Base-by-base conservation (phyloP, 2,329 filamentous ascomycete species). In the Aschersonia sp. region DNA sequence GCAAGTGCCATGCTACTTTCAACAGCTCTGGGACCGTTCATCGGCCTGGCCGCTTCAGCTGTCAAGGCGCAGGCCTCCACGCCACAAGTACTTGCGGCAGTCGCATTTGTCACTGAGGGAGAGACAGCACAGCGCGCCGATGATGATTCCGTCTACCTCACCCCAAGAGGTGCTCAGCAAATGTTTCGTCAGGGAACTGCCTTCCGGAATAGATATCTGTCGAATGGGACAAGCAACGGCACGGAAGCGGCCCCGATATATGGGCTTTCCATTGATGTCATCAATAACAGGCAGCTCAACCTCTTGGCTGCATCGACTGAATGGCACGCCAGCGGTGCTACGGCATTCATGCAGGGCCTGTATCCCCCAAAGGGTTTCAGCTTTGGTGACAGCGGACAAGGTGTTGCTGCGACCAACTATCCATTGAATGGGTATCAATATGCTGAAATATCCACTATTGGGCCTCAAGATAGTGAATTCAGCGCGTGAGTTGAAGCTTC, bases 361-460 rank as follows among this genome's bases (percentile, higher is more conserved):
- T 95, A 94, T 58, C 87, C 88, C 2, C 85, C 87, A 0, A 72
- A 48, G 10, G 48, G 47, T 22, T 58, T 57, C 10, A 63, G 61
- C 22, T 22, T 22, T 4, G 61, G 60, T 29, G 43, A 50, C 8
- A 58, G 61, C 35, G 47, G 47, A 5, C 40, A 48, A 2, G 47
- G 50, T 5, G 52, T 78, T 9, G 76, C 73, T 5, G 62, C 67
- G 2, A 66, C 84, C 5, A 66, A 79, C 30, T 76, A 77, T 41
- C 88, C 88, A 0, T 63, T 94, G 56, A 67, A 76, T 47, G 87
- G 87, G 8, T 94, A 89, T 59, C 88, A 94, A 59, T 79, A 94
- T 53, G 83, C 90, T 14, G 77, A 77, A 1, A 67, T 94, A 39
- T 66, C 72, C 43, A 73, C 75, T 0, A 60, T 80, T 6, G 66